Base-by-base conservation (phyloP, 129 eudicot genomes). In the Chrysanthemum lavandulifolium region DNA sequence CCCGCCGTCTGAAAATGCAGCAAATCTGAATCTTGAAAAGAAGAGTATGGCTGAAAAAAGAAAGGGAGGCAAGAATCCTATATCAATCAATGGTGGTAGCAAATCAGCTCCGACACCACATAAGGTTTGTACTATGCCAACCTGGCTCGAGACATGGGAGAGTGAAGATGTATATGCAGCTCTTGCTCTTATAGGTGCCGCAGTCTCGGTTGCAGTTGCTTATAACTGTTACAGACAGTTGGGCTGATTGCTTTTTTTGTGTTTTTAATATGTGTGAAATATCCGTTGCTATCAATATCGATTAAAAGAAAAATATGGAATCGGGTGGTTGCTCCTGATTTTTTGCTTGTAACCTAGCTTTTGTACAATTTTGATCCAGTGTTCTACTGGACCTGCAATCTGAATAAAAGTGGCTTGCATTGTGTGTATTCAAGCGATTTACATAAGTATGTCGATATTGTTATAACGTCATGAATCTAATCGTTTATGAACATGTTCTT, bases 101-200 rank as follows among this genome's bases (percentile, higher is more conserved):
- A 85, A 84, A 72, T 84, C 80, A 36, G 76, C 55, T 25, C 15
- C 80, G 3, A 49, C 82, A n/a, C 76, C 82, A 43, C 84, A 85
- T 48, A 94, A 79, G 80, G 93, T 76, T 23, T 84, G 87, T 70
- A 79, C 84, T 13, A 86, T 88, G 96, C 99, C 99, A 50, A 82
- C 99, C 8, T 94, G 99, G 99, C 75, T 84, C 19, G 98, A 93
- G 75, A 81, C 82, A 67, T 94, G 97, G 99, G 99, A 94, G 74
- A 89, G 86, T 43, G 99, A 94, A 80, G 99, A 94, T 81, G 90
- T 89, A 61, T 94, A 94, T 72, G 97, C 99, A 40, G 85, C 86
- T 31, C 96, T 94, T 65, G 96, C 99, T 25, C 88, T 94, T 50
- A 78, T 90, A 13, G 83, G 87, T 77, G 99, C 99, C 78, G 91